phyloP scores from a whole-genome alignment of 2,329 filamentous ascomycete genomes.

The Colletotrichum lentis region DNA sequence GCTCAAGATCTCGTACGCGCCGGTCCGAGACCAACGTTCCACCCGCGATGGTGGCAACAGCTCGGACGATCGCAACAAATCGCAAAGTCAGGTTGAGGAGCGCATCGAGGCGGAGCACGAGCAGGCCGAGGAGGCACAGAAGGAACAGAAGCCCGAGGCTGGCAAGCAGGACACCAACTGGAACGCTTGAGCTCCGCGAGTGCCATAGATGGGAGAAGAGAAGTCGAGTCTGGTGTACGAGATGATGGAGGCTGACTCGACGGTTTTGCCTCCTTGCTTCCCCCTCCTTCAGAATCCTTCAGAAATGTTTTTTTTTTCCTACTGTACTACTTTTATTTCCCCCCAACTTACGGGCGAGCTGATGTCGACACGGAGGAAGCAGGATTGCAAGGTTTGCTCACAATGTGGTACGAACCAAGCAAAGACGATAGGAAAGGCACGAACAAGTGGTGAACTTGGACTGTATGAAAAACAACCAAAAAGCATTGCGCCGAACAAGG shows the following conservation, averaged over 20 bases:
- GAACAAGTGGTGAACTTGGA: neutral
- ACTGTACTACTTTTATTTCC: neutral
- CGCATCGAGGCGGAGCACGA: constrained; percentile 15
- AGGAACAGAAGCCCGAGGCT: constrained; percentile 32
- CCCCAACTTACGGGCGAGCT: neutral
- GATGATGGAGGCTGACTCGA: neutral
- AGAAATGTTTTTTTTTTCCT: neutral
- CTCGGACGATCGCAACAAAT: neutral
- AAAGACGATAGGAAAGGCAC: neutral
- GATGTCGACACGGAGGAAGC: neutral
- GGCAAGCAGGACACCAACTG: constrained; percentile 36
- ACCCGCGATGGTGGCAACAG: neutral
- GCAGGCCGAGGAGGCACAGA: constrained; percentile 28
- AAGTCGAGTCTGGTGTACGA: neutral
- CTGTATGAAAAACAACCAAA: neutral
- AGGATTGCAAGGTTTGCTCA: neutral
- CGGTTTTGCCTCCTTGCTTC: too few species aligned
- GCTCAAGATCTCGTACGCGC: constrained; percentile 72
- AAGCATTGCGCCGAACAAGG: neutral
- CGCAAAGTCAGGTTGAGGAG: neutral
- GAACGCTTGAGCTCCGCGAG: constrained; percentile 19
- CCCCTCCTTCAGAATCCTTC: neutral
- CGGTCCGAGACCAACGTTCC: constrained; percentile 10
- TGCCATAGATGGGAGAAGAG: neutral
- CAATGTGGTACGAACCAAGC: neutral